Evolutionary conservation across 1,284 basidiomycete species (phyloP), one percentile per base, ranked within the genome.

Genomic region (Ustilago nuda): DNA sequence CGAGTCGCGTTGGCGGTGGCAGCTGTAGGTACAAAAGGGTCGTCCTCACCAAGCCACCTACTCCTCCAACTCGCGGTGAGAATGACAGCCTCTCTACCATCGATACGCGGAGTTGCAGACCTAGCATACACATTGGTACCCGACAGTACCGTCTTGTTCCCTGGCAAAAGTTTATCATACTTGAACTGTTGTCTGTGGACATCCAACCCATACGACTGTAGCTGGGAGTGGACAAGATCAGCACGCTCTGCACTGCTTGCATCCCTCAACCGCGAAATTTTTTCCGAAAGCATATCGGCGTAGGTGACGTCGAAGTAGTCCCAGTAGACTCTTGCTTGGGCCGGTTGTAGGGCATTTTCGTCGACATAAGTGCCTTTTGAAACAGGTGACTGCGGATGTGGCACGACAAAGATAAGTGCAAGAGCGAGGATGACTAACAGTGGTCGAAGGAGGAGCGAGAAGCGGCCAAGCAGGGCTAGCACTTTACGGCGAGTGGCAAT

Each of bases 71-170:
- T 51, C 87, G 88, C 69, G 1, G 75, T 79, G 48, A 76, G 68
- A 52, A 80, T 67, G 57, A 76, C 92, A 2, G 94, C 93, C 86
- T 99, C 96, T 2, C 91, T 91, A 1, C 95, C 95, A 33, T 95
- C 91, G 4, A 92, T 90, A 19, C 96, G 90, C 2, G 96, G 94
- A 3, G 95, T 92, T 8, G 90, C 89, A 51, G 94, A 88, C 32
- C 94, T 88, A 11, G 92, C 93, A 81, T 95, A 98, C 7, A 92
- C 90, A 82, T 98, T 97, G 8, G 88, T 89, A 7, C 94, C 94
- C 27, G 83, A 84, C 5, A 56, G 45, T 15, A 32, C 45, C 6
- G 46, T 32, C 11, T 58, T 48, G 9, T 17, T 43, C 5, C 53
- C 48, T 0, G 27, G 17, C 0, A 36, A 23, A 2, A 1, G 12